Evolutionary conservation across 1,139 yeast species (phyloP), one percentile per base, ranked within the genome.

Genomic region (Saccharomyces hybrid): DNA sequence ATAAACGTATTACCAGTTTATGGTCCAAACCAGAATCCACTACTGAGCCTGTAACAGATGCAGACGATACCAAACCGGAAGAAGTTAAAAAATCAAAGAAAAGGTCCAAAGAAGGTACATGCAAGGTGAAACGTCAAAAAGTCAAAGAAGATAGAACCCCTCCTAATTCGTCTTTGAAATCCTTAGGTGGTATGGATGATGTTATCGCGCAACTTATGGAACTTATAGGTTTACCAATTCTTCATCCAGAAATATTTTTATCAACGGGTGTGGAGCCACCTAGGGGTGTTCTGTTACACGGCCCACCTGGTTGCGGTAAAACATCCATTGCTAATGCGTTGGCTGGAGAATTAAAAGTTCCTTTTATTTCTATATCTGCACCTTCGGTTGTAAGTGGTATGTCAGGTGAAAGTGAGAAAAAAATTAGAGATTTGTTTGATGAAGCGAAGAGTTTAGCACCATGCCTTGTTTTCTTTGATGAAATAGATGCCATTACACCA

Each of bases 261-360:
- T 79, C 91, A 8, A 87, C 96, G 0, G 98, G 99, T 26, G 91
- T 93, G 3, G 96, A 90, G 62, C 97, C 97, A 13, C 96, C 99
- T n/a, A 78, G 98, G 49, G 99, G 99, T 57, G 96, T 93, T 1
- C 71, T 93, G 29, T 73, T 93, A 29, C 97, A 91, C 70, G 99
- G 99, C 0, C 99, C 99, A 0, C 99, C 99, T 1, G 99, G 99
- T 13, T 93, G 99, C 75, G 99, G 99, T 68, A 93, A 93, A 67
- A 93, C 99, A 0, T 85, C 96, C 52, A 84, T 93, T 55, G 99
- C 99, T 2, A 89, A 91, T 70, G 97, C 98, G 0, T 75, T 93
- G 46, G 99, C 99, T 1, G 96, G 97, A 29, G 97, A 93, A 67
- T 76, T 93, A 47, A 88, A 89, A 59, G 96, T 93, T 0, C 97